phyloP scores from a whole-genome alignment of 2,329 filamentous ascomycete species.

The Clonostachys chloroleuca region DNA sequence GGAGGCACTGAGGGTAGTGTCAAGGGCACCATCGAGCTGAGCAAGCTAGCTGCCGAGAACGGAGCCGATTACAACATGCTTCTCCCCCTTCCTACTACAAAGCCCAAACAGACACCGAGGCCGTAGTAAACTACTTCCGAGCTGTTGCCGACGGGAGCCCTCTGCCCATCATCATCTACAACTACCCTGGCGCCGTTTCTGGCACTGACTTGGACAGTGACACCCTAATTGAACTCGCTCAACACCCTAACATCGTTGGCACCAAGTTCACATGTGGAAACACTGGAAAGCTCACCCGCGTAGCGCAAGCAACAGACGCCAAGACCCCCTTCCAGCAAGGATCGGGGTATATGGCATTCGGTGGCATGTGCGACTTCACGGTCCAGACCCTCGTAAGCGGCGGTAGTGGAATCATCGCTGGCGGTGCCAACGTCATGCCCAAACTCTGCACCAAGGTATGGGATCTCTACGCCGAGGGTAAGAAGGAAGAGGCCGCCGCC shows the following conservation, averaged over 20 bases:
- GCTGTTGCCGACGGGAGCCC: slow-evolving; percentile 72
- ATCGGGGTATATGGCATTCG: slow-evolving; percentile 78
- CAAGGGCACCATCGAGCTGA: slow-evolving; percentile 72
- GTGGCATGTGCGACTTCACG: slow-evolving; percentile 84
- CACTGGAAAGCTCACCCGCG: slow-evolving; percentile 82
- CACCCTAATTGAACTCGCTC: slow-evolving; percentile 72
- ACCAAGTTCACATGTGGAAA: slow-evolving; percentile 92
- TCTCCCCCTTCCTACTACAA: slow-evolving; percentile 81
- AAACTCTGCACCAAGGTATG: slow-evolving; percentile 77
- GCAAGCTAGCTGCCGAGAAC: slow-evolving; percentile 58
- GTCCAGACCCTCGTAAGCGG: slow-evolving; percentile 75
- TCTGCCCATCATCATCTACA: slow-evolving; percentile 81
- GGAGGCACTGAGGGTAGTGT: slow-evolving; percentile 81
- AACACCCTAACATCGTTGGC: slow-evolving; percentile 80
- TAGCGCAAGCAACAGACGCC: slow-evolving; percentile 68
- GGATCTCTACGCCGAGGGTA: slow-evolving; percentile 69
- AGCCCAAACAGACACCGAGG: slow-evolving; percentile 67
- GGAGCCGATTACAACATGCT: slow-evolving; percentile 79
- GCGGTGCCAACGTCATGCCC: slow-evolving; percentile 80
- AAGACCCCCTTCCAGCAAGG: slow-evolving; percentile 57
- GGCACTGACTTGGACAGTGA: slow-evolving; percentile 91
- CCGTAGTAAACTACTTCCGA: slow-evolving; percentile 69
- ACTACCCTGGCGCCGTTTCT: slow-evolving; percentile 83
- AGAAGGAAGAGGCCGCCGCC: slow-evolving; percentile 68
- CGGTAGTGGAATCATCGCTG: slow-evolving; percentile 80